These are phyloP conservation scores for Talaromyces ruber DNA, from an alignment of 495 filamentous ascomycete species.

Conservation along the genomic window DNA sequence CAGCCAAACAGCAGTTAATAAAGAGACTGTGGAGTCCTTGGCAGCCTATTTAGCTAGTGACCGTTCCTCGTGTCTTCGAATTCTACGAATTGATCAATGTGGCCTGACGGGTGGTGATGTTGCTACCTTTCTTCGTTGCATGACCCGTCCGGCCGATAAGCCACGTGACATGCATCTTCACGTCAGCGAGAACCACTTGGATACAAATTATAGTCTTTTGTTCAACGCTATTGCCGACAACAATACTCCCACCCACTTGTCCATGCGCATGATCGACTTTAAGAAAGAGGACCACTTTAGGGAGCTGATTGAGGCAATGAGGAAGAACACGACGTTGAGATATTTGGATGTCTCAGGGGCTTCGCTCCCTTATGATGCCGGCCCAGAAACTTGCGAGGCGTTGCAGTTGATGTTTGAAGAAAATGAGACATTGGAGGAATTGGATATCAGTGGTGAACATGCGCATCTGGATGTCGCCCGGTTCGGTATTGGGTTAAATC, in stretches of 20 bases:
- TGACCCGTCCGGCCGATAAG: constrained; percentile 42
- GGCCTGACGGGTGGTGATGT: constrained; percentile 69
- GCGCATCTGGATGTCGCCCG: constrained; percentile 79
- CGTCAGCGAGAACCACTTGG: constrained; percentile 75
- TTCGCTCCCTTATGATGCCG: constrained; percentile 71
- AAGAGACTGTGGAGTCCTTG: constrained; percentile 47
- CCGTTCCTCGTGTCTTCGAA: constrained; percentile 55
- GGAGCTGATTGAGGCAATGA: constrained; percentile 61
- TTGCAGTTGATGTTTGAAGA: constrained; percentile 67
- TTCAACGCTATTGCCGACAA: constrained; percentile 57
- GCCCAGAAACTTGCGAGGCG: constrained; percentile 63
- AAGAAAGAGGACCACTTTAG: constrained; percentile 68
- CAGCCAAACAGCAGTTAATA: constrained; percentile 55
- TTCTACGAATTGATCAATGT: constrained; percentile 70
- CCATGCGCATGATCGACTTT: constrained; percentile 82
- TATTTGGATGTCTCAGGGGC: constrained; percentile 85
- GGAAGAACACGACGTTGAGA: constrained; percentile 61
- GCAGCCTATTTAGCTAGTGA: constrained; percentile 54
- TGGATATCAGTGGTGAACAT: constrained; percentile 86
- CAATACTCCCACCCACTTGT: constrained; percentile 61
- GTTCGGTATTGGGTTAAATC: constrained; percentile 73
- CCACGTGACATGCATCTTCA: constrained; percentile 65
- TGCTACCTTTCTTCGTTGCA: constrained; percentile 68
- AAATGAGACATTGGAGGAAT: constrained; percentile 65
- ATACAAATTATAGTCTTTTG: constrained; percentile 60